phyloP scores from a whole-genome alignment of 139 green algal species.

The Eudorina sp. region DNA sequence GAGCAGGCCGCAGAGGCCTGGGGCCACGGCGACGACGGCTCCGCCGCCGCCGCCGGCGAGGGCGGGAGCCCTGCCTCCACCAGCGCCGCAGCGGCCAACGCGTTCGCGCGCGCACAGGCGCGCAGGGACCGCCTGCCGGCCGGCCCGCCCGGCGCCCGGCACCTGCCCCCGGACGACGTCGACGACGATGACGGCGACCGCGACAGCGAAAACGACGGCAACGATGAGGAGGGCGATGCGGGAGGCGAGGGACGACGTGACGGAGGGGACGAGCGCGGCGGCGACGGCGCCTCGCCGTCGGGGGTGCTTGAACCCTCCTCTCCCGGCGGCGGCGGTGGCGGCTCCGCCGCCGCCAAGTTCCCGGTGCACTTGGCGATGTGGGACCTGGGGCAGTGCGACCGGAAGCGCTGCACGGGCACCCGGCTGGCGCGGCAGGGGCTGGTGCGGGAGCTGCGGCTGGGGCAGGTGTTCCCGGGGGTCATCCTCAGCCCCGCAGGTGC shows the following conservation, averaged over 20 bases:
- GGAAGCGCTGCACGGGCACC: conserved; percentile 80
- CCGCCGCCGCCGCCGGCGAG: background rate
- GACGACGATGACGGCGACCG: background rate
- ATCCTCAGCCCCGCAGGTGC: conserved; percentile 84
- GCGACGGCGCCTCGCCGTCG: background rate
- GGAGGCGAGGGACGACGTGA: too few species aligned
- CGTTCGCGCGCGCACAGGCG: background rate
- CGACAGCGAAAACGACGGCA: background rate
- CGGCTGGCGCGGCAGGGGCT: conserved; percentile 75
- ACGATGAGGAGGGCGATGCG: background rate
- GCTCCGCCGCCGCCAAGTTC: conserved; percentile 31
- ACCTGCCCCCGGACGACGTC: background rate
- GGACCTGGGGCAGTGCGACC: conserved; percentile 94
- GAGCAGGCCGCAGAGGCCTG: conserved; percentile 4
- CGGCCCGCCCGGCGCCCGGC: background rate
- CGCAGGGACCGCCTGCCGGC: background rate
- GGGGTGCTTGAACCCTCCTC: background rate
- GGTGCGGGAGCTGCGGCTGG: conserved; percentile 87
- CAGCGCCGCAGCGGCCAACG: background rate
- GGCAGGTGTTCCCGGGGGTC: conserved; percentile 85
- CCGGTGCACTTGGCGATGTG: conserved; percentile 83
- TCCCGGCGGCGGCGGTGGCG: background rate
- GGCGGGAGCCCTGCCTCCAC: background rate
- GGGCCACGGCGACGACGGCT: background rate
- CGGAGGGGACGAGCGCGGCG: too few species aligned